Evolutionary conservation across 2,329 filamentous ascomycete species (phyloP), one percentile per base, ranked within the genome.

Genomic region (Westerdykella ornata): DNA sequence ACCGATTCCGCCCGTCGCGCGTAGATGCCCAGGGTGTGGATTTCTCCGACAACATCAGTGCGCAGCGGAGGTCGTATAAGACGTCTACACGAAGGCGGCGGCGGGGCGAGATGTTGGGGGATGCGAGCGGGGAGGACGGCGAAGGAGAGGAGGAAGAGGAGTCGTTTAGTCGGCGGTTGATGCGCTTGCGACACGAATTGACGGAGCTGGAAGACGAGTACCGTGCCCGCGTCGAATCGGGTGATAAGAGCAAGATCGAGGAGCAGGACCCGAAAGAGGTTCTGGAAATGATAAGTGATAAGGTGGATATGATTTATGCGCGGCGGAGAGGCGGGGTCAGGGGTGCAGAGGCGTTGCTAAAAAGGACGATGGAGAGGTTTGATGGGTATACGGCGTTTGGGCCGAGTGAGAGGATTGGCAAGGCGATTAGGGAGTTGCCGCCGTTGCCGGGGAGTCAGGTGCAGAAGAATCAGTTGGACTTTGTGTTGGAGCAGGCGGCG

Each of bases 1-100:
- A 78, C 22, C 80, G 82, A 33, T 98, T 98, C 62, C 73, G 83
- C 41, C 82, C 85, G 2, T 74, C 84, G 8, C 76, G 79, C 31
- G 80, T 94, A 22, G 85, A 94, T 59, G 82, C 88, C 5, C 76
- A 77, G 38, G 80, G 84, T 16, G 86, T 84, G 17, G 87, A 96
- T 66, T 92, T 96, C 64, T 94, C 89, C 2, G 89, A 96, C 66
- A 83, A 89, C 39, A 81, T 97, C 29, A 81, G 81, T 44, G 80
- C 80, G 35, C 90, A 90, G 65, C 52, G 58, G 14, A 87, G 85
- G 66, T 87, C 87, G 17, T 96, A 96, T 70, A 82, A 81, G 52
- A 81, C 82, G 28, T 82, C 84, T 5, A 85, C 76, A 36, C 77
- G 81, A 44, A 75, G 78, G 39, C 75, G 81, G 42, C 68, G 80